Evolutionary conservation across 306 rosid species (phyloP), one percentile per base, ranked within the genome.

Genomic region (Biancaea sappan): DNA sequence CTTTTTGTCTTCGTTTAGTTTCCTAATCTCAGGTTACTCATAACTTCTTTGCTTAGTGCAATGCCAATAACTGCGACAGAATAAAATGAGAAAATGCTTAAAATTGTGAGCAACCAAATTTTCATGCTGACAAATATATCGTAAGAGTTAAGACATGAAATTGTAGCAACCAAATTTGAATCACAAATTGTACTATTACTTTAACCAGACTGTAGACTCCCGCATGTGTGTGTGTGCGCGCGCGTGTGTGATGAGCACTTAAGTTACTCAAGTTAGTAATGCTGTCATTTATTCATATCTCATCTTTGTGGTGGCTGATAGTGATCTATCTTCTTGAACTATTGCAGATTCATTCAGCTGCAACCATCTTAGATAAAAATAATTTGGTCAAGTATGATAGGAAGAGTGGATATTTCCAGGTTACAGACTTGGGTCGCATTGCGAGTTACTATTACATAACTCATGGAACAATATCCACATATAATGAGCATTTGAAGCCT

Each of bases 371-470:
- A 75, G 98, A 91, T 66, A 87, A 81, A 76, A 94, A 87, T 80
- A 94, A 90, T 83, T 80, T 91, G 89, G 91, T 89, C 59, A 94
- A 94, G 90, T 91, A 94, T 76, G 98, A 88, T 61, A 81, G 97
- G 68, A 94, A 94, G 87, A 94, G 97, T 61, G 97, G 98, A 62
- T 94, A 91, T 84, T 94, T 94, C 66, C 97, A 94, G 80, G 97
- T 91, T 41, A 94, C 97, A 2, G 98, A 94, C 83, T 79, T 94
- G 92, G 98, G 98, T 51, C 98, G 98, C 15, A 94, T 94, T 86
- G 98, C 98, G 5, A 94, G 98, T 72, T 90, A 89, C 76, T 91
- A 94, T 79, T 94, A 94, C 81, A 91, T 94, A 64, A 89, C 97
- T 9, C 98, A 94, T 26, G 97, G 98, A 68, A 85, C 98, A 63